Conservation (phyloP, 2,329 filamentous ascomycete genomes). For the Fonsecaea pedrosoi region DNA sequence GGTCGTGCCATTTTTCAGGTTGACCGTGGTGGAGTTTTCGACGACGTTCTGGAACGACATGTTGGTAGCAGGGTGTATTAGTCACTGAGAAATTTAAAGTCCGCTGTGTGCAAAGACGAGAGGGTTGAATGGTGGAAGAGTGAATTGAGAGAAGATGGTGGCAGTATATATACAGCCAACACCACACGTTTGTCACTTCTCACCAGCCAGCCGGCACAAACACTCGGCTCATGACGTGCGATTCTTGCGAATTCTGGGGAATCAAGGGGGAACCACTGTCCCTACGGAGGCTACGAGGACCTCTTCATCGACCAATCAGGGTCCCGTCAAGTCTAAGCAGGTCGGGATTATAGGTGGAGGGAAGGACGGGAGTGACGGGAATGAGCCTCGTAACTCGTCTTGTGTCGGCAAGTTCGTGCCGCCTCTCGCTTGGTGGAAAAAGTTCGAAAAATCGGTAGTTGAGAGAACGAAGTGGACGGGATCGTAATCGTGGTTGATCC, state of each 20-base stretch:
- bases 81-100: neutral
- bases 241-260: neutral
- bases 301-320: conserved; percentile 3
- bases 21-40: conserved; percentile 10
- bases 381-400: no score
- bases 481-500: neutral
- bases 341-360: neutral
- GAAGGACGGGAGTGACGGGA: neutral
- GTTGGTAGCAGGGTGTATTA: neutral
- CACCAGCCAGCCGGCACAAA: neutral
- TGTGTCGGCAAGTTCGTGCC: conserved; percentile 5
- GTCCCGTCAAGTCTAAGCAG: conserved; percentile 9
- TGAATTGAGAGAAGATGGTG: neutral
- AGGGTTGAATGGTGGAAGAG: neutral
- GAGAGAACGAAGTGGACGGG: neutral
- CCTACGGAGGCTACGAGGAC: no score
- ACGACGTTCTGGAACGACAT: conserved; percentile 20
- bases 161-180: neutral
- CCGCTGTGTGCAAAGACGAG: neutral
- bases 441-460: neutral
- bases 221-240: neutral
- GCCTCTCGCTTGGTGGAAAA: neutral
- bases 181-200: no score
- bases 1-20: neutral
- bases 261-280: neutral